phyloP scores from a whole-genome alignment of 352 stramenopile species.

The Lagenidium sp. region DNA sequence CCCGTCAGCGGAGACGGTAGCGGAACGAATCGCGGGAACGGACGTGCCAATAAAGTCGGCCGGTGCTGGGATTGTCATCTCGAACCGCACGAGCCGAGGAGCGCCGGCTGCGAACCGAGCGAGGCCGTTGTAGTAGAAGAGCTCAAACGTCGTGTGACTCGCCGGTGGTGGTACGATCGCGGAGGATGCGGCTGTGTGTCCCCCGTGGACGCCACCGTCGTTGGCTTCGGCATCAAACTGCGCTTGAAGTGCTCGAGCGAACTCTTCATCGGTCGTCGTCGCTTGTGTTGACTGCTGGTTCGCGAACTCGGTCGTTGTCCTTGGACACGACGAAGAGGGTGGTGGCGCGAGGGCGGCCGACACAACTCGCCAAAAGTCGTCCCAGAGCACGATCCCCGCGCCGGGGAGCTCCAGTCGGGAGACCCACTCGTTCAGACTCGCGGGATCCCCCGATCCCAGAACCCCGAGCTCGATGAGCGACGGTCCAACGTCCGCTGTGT shows the following conservation, averaged over 20 bases:
- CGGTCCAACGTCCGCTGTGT: constrained; percentile 38
- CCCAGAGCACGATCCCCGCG: constrained; percentile 88
- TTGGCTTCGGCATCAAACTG: constrained; percentile 54
- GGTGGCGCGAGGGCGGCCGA: constrained; percentile 31
- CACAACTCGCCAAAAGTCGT: constrained; percentile 87
- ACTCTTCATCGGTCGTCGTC: constrained; percentile 63
- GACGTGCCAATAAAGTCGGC: constrained; percentile 59
- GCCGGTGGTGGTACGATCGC: constrained; percentile 2
- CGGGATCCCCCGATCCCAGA: too few relatives aligned
- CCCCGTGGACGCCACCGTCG: neutral
- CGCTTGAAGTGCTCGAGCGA: constrained; percentile 59
- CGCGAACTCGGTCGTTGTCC: too few relatives aligned
- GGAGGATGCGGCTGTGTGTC: too few relatives aligned
- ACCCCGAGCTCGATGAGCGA: constrained; percentile 70
- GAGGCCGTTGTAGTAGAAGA: constrained; percentile 46
- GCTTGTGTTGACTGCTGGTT: too few relatives aligned
- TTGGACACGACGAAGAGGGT: too few relatives aligned
- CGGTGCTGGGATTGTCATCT: constrained; percentile 21
- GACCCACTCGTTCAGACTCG: constrained; percentile 51
- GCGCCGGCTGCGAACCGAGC: neutral
- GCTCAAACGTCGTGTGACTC: constrained; percentile 11
- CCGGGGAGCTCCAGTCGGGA: constrained; percentile 53
- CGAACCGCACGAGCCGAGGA: constrained; percentile 34
- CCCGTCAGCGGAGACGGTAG: too few relatives aligned
- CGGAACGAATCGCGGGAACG: too few relatives aligned